Conservation (phyloP, 2,329 filamentous ascomycete genomes). For the Microdochium paspali region DNA sequence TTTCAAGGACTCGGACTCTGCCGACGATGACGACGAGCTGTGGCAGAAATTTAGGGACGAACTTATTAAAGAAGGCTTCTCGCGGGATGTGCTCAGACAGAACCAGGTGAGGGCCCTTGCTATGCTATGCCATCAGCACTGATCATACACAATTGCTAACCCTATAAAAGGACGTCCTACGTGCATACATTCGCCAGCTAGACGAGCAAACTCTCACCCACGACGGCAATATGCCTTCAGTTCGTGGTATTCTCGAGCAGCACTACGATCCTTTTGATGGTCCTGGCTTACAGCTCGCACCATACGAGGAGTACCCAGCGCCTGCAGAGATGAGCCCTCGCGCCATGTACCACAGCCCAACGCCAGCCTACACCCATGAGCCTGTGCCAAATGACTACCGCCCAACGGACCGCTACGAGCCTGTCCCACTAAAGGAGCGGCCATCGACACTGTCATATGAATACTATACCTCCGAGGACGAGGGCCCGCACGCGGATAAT, state of each 20-base stretch:
- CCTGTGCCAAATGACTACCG: neutral
- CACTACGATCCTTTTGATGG: constrained; percentile 19
- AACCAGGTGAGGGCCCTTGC: constrained; percentile 43
- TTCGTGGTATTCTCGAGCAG: constrained; percentile 45
- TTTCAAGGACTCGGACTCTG: constrained; percentile 25
- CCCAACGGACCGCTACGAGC: neutral
- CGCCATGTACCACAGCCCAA: neutral
- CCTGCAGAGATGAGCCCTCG: constrained; percentile 5
- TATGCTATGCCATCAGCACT: constrained; percentile 1
- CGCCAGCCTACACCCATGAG: neutral
- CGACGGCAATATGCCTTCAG: constrained; percentile 35
- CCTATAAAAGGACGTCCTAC: constrained; percentile 39
- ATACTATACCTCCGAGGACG: constrained; percentile 25
- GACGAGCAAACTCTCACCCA: constrained; percentile 36
- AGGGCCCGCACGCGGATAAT: constrained; percentile 19
- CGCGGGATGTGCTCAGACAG: constrained; percentile 40
- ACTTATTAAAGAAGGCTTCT: constrained; percentile 48
- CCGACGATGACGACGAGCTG: constrained; percentile 38
- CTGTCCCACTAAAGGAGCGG: neutral
- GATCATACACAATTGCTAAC: constrained; percentile 7
- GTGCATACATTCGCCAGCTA: constrained; percentile 52
- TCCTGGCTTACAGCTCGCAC: constrained; percentile 13
- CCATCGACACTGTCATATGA: constrained; percentile 20
- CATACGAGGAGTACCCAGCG: constrained; percentile 15
- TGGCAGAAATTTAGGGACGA: constrained; percentile 52